These are phyloP conservation scores for Salix exigua DNA, from an alignment of 345 rosid genomes.

Conservation along the genomic window DNA sequence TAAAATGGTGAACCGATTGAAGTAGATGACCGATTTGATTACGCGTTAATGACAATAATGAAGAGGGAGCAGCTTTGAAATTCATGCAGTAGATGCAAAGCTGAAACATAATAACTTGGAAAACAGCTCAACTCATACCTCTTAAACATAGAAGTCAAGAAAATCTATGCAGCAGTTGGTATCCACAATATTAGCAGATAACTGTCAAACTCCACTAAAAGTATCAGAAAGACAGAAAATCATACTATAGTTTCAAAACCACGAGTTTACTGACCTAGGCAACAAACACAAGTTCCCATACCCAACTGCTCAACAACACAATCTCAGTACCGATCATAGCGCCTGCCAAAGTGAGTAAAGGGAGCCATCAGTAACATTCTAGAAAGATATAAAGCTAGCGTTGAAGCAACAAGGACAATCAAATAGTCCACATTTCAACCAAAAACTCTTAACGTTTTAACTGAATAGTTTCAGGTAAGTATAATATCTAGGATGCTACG, in stretches of 20 bases:
- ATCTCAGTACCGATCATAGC: constrained; percentile 42
- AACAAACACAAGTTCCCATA: constrained; percentile 6
- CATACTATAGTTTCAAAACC: constrained; percentile 11
- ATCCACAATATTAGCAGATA: constrained; percentile 6
- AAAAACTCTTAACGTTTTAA: background rate
- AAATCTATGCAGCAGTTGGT: constrained; percentile 11
- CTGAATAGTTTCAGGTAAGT: background rate
- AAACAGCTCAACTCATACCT: constrained; percentile 19
- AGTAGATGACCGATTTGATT: background rate
- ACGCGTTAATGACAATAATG: background rate
- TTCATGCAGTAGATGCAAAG: background rate
- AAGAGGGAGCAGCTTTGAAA: background rate
- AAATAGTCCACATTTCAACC: background rate
- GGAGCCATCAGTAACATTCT: background rate
- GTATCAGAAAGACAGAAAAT: constrained; percentile 10
- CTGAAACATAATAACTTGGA: background rate
- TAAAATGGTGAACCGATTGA: background rate
- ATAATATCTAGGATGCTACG: background rate
- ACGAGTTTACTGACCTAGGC: constrained; percentile 15
- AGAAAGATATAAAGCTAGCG: background rate
- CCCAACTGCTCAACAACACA: constrained; percentile 9
- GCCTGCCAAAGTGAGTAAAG: constrained; percentile 29
- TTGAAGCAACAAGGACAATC: background rate
- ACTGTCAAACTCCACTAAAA: constrained; percentile 19
- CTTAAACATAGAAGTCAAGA: constrained; percentile 17